These are phyloP conservation scores for Collybia nuda DNA, from an alignment of 768 basidiomycete species.

Conservation along the genomic window DNA sequence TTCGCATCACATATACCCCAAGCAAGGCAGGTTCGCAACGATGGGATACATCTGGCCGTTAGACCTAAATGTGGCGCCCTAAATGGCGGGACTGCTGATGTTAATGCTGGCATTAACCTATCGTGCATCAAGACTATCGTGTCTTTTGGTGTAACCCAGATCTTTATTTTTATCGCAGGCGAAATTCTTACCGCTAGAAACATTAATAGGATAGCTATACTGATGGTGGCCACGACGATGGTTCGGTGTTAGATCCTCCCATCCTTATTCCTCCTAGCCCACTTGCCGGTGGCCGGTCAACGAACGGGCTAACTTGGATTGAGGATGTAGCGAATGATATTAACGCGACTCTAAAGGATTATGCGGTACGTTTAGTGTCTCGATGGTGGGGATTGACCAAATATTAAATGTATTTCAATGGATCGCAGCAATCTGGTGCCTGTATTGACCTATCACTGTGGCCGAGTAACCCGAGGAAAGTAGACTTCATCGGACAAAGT, in stretches of 20 bases:
- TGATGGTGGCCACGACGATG: conserved; percentile 49
- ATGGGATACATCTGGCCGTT: conserved; percentile 45
- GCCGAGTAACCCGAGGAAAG: conserved; percentile 47
- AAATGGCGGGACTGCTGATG: conserved; percentile 37
- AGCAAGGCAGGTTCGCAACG: conserved; percentile 11
- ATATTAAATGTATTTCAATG: background rate
- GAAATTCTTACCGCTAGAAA: background rate
- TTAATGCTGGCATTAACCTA: conserved; percentile 47
- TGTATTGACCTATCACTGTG: conserved; percentile 47
- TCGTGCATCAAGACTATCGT: conserved; percentile 43
- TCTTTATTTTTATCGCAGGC: background rate
- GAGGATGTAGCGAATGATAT: conserved; percentile 44
- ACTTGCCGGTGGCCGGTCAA: conserved; percentile 49
- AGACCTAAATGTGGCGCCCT: conserved; percentile 42
- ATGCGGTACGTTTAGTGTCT: conserved; percentile 35
- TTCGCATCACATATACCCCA: background rate
- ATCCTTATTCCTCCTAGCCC: conserved; percentile 40
- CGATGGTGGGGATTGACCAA: background rate
- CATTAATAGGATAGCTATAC: conserved; percentile 46
- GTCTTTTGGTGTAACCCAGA: conserved; percentile 43
- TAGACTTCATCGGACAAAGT: conserved; percentile 52
- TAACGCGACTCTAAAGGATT: conserved; percentile 46
- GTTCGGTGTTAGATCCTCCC: conserved; percentile 42
- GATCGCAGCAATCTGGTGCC: conserved; percentile 37
- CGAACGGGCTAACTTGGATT: conserved; percentile 52